These are phyloP conservation scores for Cucumis sativus DNA, from an alignment of 306 rosid genomes.

Conservation along the genomic window Cucumber_9930_V3 NC_026657.2:750001-750500, in stretches of 20 bases:
- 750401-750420: neutral
- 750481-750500: no score
- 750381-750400: neutral
- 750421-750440: no score
- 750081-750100: no score
- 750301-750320: neutral
- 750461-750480: no score
- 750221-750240: neutral
- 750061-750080: no score
- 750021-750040: no score
- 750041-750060: no score
- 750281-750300: neutral
- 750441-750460: no score
- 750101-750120: no score
- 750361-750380: neutral
- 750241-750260: neutral
- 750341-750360: neutral
- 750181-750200: neutral
- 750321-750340: neutral
- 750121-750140: no score
- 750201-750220: neutral
- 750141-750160: no score
- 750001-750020: no score
- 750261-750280: neutral
- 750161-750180: neutral